A percentile compares a stretch with the other conserved stretches of the same genome.
phyloP scores from a whole-genome alignment of 2,329 filamentous ascomycete genomes.

The Paramyrothecium roridum region DNA sequence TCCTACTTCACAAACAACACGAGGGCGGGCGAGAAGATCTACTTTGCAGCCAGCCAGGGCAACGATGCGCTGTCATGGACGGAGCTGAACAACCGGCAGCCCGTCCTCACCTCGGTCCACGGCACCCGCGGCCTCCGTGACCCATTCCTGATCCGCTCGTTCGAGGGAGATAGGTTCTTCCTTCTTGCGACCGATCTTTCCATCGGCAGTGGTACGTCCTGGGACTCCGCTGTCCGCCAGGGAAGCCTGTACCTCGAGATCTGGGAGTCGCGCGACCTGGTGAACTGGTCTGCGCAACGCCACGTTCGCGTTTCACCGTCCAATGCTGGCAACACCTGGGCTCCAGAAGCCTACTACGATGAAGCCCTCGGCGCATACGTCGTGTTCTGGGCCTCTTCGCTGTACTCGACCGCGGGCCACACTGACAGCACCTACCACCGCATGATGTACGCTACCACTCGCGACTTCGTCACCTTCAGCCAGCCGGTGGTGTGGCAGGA shows the following conservation, averaged over 20 bases:
- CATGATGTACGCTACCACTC: constrained; percentile 49
- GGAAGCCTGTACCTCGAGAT: constrained; percentile 50
- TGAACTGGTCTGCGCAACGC: constrained; percentile 48
- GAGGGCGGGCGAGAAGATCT: constrained; percentile 47
- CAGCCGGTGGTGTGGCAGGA: constrained; percentile 48
- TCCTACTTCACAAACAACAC: constrained; percentile 47
- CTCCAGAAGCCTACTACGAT: constrained; percentile 49
- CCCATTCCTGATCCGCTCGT: constrained; percentile 49
- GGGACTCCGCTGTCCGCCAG: constrained; percentile 41
- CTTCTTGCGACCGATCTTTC: constrained; percentile 51
- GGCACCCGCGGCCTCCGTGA: constrained; percentile 50
- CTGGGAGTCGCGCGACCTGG: constrained; percentile 49
- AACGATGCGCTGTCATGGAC: constrained; percentile 50
- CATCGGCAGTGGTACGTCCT: constrained; percentile 51
- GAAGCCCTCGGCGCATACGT: constrained; percentile 35
- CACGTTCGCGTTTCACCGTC: constrained; percentile 45
- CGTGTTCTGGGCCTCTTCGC: constrained; percentile 42
- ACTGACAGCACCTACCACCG: constrained; percentile 44
- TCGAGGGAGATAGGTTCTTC: constrained; percentile 48
- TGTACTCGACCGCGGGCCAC: constrained; percentile 37
- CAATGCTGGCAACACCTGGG: constrained; percentile 52
- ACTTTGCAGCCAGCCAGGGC: constrained; percentile 46
- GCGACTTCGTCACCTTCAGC: constrained; percentile 48
- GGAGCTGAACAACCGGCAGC: constrained; percentile 44
- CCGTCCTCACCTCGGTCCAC: constrained; percentile 39